Evolutionary conservation across 78 protist species (phyloP), one percentile per base, ranked within the genome.

Genomic region (Tieghemostelium lacteum): DNA sequence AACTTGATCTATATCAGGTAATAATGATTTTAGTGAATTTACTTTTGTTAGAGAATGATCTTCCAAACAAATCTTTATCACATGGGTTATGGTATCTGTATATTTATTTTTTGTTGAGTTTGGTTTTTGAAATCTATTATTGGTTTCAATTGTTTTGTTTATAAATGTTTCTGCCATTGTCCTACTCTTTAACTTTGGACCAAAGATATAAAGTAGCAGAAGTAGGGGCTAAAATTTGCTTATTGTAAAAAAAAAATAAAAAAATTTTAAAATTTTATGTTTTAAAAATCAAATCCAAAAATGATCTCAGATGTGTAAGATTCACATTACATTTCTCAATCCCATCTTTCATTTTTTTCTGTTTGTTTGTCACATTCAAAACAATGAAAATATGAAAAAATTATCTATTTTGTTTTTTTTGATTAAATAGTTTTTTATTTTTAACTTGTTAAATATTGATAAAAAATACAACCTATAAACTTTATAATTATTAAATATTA

Each of bases 121-220:
- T 37, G 36, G 66, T 60, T 80, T 80, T 69, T 55, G 57, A 58
- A 80, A 80, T 40, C 89, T 66, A 42, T 42, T 57, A 69, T 80
- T 80, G 29, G 89, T 80, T n/a, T 80, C 89, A 19, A 80, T 50
- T 16, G 89, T 80, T 22, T 80, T 80, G 31, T 34, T 69, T 29
- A 80, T 80, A 69, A 80, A 80, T 66, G 40, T 69, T 36, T 78
- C 88, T 54, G 75, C 76, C 76, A 70, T 70, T 45, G n/a, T 45
- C 6, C 6, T 45, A 45, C 52, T 10, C 10, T 45, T 45, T 14
- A 14, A 45, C 52, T 45, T 45, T 10, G n/a, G 10, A 45, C 10
- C 6, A 45, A 45, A 45, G 10, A 6, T 45, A 45, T 45, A 14
- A 45, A 6, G 10, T 14, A 45, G 10, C 10, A 45, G 31, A 45